These are phyloP conservation scores for Xylaria sp. DNA, from an alignment of 2,329 filamentous ascomycete genomes.

Conservation along the genomic window DNA sequence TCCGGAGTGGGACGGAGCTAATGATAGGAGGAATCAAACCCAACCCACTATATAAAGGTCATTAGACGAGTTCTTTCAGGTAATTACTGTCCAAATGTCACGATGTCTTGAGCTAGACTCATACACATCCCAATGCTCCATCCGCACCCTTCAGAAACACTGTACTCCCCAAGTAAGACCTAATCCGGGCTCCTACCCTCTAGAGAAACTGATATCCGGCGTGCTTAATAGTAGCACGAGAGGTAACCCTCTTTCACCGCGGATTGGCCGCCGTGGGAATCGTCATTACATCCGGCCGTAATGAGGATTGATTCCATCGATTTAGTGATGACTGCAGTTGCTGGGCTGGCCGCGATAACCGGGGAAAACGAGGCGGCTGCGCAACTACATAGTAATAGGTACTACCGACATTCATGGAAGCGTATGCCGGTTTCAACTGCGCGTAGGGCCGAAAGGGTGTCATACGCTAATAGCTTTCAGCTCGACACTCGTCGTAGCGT, in stretches of 20 bases:
- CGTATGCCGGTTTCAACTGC: neutral
- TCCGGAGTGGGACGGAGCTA: neutral
- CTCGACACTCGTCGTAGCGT: neutral
- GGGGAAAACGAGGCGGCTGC: neutral
- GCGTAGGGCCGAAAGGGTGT: neutral
- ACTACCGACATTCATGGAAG: neutral
- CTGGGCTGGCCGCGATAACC: neutral
- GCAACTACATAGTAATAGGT: neutral
- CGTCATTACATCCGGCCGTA: neutral
- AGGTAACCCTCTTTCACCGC: neutral
- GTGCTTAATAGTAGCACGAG: neutral
- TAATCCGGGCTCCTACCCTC: neutral
- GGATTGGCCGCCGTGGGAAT: conserved; percentile 4
- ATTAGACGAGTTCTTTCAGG: no score
- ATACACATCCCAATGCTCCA: neutral
- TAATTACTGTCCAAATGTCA: neutral
- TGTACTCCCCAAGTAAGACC: neutral
- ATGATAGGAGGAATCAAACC: no score
- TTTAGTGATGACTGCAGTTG: no score
- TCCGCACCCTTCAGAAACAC: neutral
- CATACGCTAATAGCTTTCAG: conserved; percentile 12
- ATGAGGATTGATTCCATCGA: neutral
- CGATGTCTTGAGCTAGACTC: conserved; percentile 6
- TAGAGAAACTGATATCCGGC: neutral
- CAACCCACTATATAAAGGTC: neutral